A percentile compares a stretch with the other conserved stretches of the same genome.
Evolutionary conservation across 352 stramenopile species (phyloP).

Genomic region (Discostella stelligera): DNA sequence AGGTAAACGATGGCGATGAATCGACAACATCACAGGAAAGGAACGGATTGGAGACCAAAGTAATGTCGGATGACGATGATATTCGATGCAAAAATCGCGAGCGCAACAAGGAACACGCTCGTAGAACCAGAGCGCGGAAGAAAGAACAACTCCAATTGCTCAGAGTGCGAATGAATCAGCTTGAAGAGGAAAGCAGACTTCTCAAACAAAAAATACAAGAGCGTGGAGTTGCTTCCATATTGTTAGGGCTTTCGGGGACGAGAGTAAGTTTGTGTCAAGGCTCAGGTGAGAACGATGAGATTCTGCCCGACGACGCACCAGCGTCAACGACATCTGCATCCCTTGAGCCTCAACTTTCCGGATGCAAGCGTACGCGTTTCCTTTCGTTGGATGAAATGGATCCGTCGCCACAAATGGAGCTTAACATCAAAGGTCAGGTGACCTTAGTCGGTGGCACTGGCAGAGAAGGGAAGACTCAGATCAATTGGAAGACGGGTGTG

Average conservation of each 20-base stretch:
- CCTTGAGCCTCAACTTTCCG: constrained; percentile 11
- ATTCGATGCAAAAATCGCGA: constrained; percentile 63
- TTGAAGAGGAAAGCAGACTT: constrained; percentile 55
- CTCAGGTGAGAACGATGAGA: neutral
- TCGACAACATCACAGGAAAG: too few relatives aligned
- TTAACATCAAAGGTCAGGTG: constrained; percentile 67
- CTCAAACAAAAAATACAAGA: constrained; percentile 74
- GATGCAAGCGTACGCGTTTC: constrained; percentile 70
- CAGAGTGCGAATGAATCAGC: constrained; percentile 56
- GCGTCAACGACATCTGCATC: constrained; percentile 8
- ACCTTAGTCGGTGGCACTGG: constrained; percentile 54
- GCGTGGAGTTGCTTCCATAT: constrained; percentile 74
- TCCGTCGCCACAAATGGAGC: constrained; percentile 43
- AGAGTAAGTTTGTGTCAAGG: neutral
- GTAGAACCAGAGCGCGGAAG: constrained; percentile 74
- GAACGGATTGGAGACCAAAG: too few relatives aligned
- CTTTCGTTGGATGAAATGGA: constrained; percentile 54
- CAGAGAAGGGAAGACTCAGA: constrained; percentile 59
- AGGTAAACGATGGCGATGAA: constrained; percentile 29
- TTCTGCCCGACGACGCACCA: neutral
- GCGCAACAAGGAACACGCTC: constrained; percentile 80
- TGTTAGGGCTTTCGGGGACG: constrained; percentile 60
- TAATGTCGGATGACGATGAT: constrained; percentile 31
- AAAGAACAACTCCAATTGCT: constrained; percentile 79
- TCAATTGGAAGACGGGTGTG: constrained; percentile 82